These are phyloP conservation scores for Lachancea dasiensis DNA, from an alignment of 805 yeast genomes.

Conservation along the genomic window DNA sequence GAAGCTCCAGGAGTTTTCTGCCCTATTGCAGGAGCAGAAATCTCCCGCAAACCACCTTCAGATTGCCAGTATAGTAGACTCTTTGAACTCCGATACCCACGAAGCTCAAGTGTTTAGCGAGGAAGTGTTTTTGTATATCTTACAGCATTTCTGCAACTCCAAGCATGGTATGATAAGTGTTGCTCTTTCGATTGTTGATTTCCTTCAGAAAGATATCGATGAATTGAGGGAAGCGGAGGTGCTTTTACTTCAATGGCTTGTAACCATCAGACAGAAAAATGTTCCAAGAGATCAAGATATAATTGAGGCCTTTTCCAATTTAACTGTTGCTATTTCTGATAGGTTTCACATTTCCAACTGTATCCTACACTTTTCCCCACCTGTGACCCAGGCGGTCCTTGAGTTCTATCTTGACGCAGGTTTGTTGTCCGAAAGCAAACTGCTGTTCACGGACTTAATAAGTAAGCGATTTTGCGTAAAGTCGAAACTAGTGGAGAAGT, in stretches of 20 bases:
- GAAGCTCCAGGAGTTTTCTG: conserved; percentile 9
- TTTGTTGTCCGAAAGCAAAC: conserved; percentile 14
- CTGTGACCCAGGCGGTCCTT: conserved; percentile 12
- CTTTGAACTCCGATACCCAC: conserved; percentile 1
- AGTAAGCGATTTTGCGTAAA: conserved; percentile 13
- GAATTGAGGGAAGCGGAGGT: conserved; percentile 18
- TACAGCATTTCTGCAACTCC: conserved; percentile 20
- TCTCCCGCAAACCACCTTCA: conserved; percentile 8
- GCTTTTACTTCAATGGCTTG: conserved; percentile 13
- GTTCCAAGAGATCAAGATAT: conserved; percentile 5
- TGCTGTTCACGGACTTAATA: conserved; percentile 14
- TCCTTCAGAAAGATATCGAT: conserved; percentile 18
- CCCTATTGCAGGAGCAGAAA: conserved; percentile 8
- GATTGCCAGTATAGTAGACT: conserved; percentile 6
- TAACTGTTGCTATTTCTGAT: conserved; percentile 12
- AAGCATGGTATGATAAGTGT: conserved; percentile 11
- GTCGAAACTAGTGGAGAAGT: conserved; percentile 12
- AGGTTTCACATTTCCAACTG: conserved; percentile 14
- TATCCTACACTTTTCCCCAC: conserved; percentile 12
- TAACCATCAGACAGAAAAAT: conserved; percentile 11
- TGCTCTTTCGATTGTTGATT: conserved; percentile 16
- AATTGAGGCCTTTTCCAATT: conserved; percentile 6
- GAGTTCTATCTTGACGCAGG: conserved; percentile 13
- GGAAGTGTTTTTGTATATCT: conserved; percentile 31
- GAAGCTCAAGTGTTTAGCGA: conserved; percentile 24